These are phyloP conservation scores for Aspergillus ustus DNA, from an alignment of 2,329 filamentous ascomycete species.

Conservation along the genomic window DNA sequence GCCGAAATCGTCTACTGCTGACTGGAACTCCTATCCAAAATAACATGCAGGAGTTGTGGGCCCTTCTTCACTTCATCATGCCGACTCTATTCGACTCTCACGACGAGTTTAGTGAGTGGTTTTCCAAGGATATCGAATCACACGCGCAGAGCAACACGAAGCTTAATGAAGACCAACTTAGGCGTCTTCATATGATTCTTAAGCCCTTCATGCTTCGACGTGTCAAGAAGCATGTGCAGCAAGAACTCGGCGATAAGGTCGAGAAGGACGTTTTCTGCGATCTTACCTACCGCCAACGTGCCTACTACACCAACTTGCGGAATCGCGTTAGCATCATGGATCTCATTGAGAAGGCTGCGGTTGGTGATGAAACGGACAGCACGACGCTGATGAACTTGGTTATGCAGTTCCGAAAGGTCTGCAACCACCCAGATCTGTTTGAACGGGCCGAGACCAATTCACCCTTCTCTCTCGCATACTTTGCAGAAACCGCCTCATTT, in stretches of 20 bases:
- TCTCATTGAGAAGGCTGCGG: constrained; percentile 92
- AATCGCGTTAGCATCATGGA: constrained; percentile 99
- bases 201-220: constrained; percentile 99
- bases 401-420: constrained; percentile 99
- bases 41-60: constrained; percentile 99
- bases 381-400: constrained; percentile 98
- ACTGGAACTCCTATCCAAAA: constrained; percentile 99
- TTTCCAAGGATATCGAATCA: constrained; percentile 77
- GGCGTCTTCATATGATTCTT: constrained; percentile 96
- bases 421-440: constrained; percentile 96
- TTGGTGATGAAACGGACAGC: constrained; percentile 92
- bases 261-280: constrained; percentile 96
- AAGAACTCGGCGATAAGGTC: constrained; percentile 98
- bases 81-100: constrained; percentile 84
- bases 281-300: constrained; percentile 92
- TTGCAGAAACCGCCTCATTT: constrained; percentile 94
- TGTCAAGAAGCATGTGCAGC: constrained; percentile 99
- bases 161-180: constrained; percentile 96
- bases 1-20: constrained; percentile 87
- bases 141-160: constrained; percentile 99
- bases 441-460: constrained; percentile 91
- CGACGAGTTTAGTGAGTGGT: constrained; percentile 59
- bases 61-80: constrained; percentile 98
- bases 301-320: constrained; percentile 87
- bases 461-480: constrained; percentile 80